phyloP scores from a whole-genome alignment of 441 rosid species.

The Populus tomentosa region DNA sequence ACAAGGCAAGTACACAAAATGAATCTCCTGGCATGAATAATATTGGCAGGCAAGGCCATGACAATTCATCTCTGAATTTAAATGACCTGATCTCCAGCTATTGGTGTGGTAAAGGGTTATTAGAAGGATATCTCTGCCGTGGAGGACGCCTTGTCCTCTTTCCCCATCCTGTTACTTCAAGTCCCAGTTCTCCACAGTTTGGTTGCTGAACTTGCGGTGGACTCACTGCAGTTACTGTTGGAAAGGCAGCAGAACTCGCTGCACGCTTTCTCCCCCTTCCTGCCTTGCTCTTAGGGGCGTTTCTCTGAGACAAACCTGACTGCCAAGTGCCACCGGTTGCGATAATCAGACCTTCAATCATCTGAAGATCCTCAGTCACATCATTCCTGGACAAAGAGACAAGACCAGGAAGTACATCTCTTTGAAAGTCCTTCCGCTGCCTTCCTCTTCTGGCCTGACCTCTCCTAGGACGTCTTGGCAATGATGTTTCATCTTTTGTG shows the following conservation, averaged over 20 bases:
- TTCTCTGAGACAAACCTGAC: conserved; percentile 54
- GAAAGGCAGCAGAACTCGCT: conserved; percentile 30
- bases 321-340: conserved; percentile 69
- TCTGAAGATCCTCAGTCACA: conserved; percentile 82
- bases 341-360: conserved; percentile 69
- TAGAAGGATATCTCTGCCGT: conserved; percentile 70
- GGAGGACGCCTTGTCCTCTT: conserved; percentile 82
- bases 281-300: conserved; percentile 42
- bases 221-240: conserved; percentile 18
- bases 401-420: conserved; percentile 92
- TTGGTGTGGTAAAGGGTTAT: conserved; percentile 37
- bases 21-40: conserved; percentile 15
- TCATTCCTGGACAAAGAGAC: conserved; percentile 73
- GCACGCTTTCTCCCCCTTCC: conserved; percentile 68
- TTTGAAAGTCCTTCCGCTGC: conserved; percentile 90
- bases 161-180: conserved; percentile 89
- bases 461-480: conserved; percentile 29
- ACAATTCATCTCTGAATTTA: not conserved
- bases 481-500: conserved; percentile 43
- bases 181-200: conserved; percentile 41
- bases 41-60: not conserved
- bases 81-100: not conserved
- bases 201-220: conserved; percentile 38
- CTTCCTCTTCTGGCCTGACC: conserved; percentile 76
- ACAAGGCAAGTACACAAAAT: conserved; percentile 10